A percentile compares a stretch with the other conserved stretches of the same genome.
These are phyloP conservation scores for Inonotus obliquus DNA, from an alignment of 1,284 basidiomycete genomes.

Conservation along the genomic window DNA sequence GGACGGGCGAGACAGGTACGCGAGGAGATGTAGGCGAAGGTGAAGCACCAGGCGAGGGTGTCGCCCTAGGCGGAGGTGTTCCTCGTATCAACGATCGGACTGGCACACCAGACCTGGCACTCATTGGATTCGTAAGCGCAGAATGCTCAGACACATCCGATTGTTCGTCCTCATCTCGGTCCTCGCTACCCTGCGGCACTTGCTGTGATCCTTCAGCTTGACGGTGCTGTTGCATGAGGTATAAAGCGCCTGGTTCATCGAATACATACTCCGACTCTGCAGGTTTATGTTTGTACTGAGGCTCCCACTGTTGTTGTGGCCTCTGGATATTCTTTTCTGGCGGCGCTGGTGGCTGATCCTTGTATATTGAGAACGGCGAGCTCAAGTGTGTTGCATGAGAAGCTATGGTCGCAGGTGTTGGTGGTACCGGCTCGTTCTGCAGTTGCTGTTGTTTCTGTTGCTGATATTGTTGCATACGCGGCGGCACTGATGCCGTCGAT, in stretches of 20 bases:
- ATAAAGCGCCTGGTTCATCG: conserved; percentile 54
- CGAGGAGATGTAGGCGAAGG: not conserved
- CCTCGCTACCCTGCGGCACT: not conserved
- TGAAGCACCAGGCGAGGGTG: not conserved
- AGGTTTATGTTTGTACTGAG: conserved; percentile 21
- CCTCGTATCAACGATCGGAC: not conserved
- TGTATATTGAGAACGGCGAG: conserved; percentile 17
- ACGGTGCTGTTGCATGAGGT: conserved; percentile 57
- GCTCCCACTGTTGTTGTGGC: conserved; percentile 14
- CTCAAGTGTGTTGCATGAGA: conserved; percentile 15
- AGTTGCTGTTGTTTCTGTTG: not conserved
- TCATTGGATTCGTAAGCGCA: conserved; percentile 26
- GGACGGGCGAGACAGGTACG: conserved; percentile 21
- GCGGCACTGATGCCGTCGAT: not conserved
- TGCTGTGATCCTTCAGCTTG: conserved; percentile 34
- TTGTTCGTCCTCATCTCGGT: conserved; percentile 11
- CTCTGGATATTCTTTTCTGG: conserved; percentile 6
- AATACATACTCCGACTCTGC: conserved; percentile 28
- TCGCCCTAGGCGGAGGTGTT: not conserved
- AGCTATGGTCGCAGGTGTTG: not conserved
- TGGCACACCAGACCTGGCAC: conserved; percentile 36
- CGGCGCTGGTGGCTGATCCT: conserved; percentile 10
- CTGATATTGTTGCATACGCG: conserved; percentile 1
- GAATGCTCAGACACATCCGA: conserved; percentile 9
- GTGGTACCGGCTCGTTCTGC: conserved; percentile 7